These are phyloP conservation scores for Cladosporium austrohemisphaericum DNA, from an alignment of 2,329 filamentous ascomycete genomes.

Conservation along the genomic window DNA sequence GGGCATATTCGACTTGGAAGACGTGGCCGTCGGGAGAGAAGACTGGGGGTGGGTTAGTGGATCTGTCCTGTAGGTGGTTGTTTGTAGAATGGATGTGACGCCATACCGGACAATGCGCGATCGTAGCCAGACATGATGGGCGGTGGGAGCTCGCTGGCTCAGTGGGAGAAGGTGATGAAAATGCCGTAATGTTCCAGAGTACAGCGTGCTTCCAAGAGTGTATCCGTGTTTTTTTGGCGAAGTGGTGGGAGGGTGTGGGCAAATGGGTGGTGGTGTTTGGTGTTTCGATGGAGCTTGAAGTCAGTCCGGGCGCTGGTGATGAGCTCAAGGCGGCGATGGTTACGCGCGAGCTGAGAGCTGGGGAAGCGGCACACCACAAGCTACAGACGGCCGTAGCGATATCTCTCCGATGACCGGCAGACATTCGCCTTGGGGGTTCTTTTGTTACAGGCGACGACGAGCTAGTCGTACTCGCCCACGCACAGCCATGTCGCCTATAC, in stretches of 20 bases:
- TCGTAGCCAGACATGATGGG: constrained; percentile 86
- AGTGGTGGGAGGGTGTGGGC: no score
- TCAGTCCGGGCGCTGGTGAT: not conserved
- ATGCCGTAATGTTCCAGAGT: not conserved
- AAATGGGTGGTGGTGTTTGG: constrained; percentile 8
- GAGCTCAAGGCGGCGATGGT: not conserved
- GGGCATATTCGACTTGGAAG: constrained; percentile 99
- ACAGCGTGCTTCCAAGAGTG: not conserved
- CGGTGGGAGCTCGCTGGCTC: constrained; percentile 19
- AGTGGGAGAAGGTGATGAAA: constrained; percentile 2
- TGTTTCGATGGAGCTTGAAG: constrained; percentile 14
- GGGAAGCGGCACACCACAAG: no score
- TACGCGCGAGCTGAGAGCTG: no score
- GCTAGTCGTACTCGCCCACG: not conserved
- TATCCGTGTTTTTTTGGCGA: not conserved
- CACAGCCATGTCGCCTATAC: constrained; percentile 13
- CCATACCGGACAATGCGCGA: constrained; percentile 94
- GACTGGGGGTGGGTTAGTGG: constrained; percentile 51
- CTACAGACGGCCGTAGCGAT: constrained; percentile 11
- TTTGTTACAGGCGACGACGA: no score
- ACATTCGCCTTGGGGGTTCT: no score
- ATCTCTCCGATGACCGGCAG: not conserved
- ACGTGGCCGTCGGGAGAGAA: constrained; percentile 99
- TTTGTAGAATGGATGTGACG: constrained; percentile 3
- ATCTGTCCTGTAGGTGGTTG: constrained; percentile 5